phyloP scores from a whole-genome alignment of 2,329 filamentous ascomycete species.

The Colletotrichum abscissum region DNA sequence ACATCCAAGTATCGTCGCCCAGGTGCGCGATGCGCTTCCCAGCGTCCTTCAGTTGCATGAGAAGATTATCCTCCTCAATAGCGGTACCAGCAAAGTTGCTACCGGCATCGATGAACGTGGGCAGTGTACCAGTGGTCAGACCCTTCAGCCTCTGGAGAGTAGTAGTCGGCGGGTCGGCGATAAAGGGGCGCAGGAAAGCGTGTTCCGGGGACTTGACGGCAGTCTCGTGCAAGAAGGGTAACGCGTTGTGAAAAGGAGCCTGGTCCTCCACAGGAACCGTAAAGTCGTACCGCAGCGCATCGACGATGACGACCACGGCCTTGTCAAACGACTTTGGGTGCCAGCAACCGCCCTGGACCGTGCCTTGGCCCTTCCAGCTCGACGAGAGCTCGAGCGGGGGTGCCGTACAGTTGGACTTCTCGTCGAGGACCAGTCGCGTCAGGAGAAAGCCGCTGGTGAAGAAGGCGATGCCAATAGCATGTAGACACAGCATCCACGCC shows the following conservation, averaged over 20 bases:
- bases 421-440: constrained; percentile 82
- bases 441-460: constrained; percentile 97
- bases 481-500: constrained; percentile 76
- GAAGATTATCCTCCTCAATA: constrained; percentile 89
- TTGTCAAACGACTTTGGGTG: constrained; percentile 94
- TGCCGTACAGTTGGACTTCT: constrained; percentile 76
- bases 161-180: constrained; percentile 94
- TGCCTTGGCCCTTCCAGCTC: constrained; percentile 55
- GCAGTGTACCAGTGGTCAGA: constrained; percentile 92
- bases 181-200: constrained; percentile 92
- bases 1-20: constrained; percentile 98
- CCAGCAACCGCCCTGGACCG: constrained; percentile 83
- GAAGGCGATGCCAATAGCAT: constrained; percentile 85
- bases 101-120: constrained; percentile 92
- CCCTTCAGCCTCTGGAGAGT: constrained; percentile 94
- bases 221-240: constrained; percentile 88
- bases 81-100: constrained; percentile 96
- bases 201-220: constrained; percentile 79
- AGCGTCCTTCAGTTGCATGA: constrained; percentile 74
- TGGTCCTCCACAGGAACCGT: constrained; percentile 79
- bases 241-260: constrained; percentile 81
- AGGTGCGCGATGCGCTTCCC: constrained; percentile 86
- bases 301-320: constrained; percentile 89
- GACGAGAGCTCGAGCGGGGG: constrained; percentile 70
- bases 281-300: constrained; percentile 97